These are phyloP conservation scores for Basidioascus undulatus DNA, from an alignment of 768 basidiomycete species.

Conservation along the genomic window DNA sequence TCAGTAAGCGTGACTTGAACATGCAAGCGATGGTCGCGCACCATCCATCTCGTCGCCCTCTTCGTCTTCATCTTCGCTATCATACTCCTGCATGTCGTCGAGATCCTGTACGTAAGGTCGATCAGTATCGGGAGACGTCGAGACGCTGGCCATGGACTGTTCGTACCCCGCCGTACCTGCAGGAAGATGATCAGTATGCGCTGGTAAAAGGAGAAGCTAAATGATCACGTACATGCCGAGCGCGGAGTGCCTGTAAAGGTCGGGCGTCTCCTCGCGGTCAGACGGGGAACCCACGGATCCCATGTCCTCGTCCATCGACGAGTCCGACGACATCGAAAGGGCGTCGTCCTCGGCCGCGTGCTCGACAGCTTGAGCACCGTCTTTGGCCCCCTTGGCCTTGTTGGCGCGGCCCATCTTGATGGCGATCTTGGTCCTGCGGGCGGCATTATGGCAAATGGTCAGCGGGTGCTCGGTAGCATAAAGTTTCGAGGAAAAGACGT, in stretches of 20 bases:
- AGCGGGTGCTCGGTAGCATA: conserved; percentile 6
- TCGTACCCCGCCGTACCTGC: not conserved
- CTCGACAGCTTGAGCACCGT: conserved; percentile 25
- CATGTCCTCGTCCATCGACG: conserved; percentile 26
- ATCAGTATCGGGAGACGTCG: not conserved
- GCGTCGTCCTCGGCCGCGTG: conserved; percentile 18
- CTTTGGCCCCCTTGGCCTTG: conserved; percentile 32
- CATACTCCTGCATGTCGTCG: conserved; percentile 59
- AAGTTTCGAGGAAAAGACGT: conserved; percentile 17
- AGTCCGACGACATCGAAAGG: conserved; percentile 16
- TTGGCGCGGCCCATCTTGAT: conserved; percentile 77
- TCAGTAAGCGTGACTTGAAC: conserved; percentile 17
- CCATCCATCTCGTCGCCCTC: conserved; percentile 15
- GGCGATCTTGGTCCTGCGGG: conserved; percentile 64
- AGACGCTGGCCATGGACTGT: not conserved
- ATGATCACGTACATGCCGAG: conserved; percentile 44
- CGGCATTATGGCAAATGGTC: not conserved
- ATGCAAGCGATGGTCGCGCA: not conserved
- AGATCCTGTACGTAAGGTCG: conserved; percentile 5
- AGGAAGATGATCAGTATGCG: not conserved
- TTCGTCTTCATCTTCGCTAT: conserved; percentile 58
- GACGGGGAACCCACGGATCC: conserved; percentile 27
- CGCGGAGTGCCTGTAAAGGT: conserved; percentile 86
- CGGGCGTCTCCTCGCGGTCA: conserved; percentile 58
- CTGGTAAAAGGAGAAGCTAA: too few species aligned